Evolutionary conservation across 2,329 filamentous ascomycete genomes (phyloP).

Genomic region (Tolypocladium tropicale): DNA sequence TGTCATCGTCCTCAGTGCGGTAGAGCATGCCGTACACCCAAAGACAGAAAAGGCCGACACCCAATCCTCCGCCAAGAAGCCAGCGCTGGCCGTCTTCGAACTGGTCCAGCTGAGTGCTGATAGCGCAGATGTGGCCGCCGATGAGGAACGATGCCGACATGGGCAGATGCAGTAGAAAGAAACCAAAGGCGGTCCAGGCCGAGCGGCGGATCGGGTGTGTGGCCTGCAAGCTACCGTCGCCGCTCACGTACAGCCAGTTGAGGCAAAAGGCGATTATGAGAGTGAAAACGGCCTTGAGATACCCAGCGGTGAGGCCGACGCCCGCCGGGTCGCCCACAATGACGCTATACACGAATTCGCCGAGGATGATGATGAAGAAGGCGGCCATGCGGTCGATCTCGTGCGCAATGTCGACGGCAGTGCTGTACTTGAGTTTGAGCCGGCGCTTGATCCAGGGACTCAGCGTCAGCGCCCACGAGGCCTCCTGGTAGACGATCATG

Average conservation of each 20-base stretch:
- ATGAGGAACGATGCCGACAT: slow-evolving; percentile 34
- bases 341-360: slow-evolving; percentile 38
- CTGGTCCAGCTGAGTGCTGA: slow-evolving; percentile 25
- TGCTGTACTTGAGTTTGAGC: slow-evolving; percentile 32
- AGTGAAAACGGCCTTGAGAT: slow-evolving; percentile 35
- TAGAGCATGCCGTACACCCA: slow-evolving; percentile 31
- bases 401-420: slow-evolving; percentile 37
- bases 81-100: slow-evolving; percentile 33
- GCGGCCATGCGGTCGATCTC: slow-evolving; percentile 39
- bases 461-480: slow-evolving; percentile 31
- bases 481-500: slow-evolving; percentile 30
- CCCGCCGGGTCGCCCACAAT: slow-evolving; percentile 36
- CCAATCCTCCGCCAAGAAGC: slow-evolving; percentile 35
- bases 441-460: slow-evolving; percentile 31
- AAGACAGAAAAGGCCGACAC: slow-evolving; percentile 32
- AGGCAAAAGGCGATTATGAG: slow-evolving; percentile 38
- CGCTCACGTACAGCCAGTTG: slow-evolving; percentile 39
- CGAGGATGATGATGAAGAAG: slow-evolving; percentile 42
- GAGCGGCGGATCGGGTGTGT: slow-evolving; percentile 35
- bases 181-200: slow-evolving; percentile 32
- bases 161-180: slow-evolving; percentile 33
- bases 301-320: slow-evolving; percentile 30
- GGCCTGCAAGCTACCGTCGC: slow-evolving; percentile 31
- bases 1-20: slow-evolving; percentile 23
- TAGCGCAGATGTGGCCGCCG: slow-evolving; percentile 33